Conservation (phyloP, 164 flowering plant genomes). For the Magnolia kwangsiensis region DNA sequence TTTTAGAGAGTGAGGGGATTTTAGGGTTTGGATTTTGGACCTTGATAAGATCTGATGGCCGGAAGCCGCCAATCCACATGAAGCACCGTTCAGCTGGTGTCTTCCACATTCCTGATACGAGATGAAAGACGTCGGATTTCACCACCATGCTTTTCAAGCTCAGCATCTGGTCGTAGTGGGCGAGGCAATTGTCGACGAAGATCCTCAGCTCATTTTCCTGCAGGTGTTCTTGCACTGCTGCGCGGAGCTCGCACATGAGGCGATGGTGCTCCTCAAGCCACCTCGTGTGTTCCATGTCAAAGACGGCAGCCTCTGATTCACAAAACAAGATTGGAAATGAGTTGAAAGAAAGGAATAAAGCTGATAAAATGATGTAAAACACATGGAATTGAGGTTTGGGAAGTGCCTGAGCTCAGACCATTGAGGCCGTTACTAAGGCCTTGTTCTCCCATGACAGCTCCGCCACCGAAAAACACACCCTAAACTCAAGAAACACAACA, state of each 20-base stretch:
- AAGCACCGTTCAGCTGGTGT: conserved; percentile 97
- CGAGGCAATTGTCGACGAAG: conserved; percentile 72
- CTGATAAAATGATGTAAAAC: neutral
- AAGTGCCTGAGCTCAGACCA: conserved; percentile 61
- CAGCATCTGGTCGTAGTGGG: conserved; percentile 69
- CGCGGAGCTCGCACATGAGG: conserved; percentile 80
- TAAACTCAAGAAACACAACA: conserved; percentile 10
- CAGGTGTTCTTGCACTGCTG: conserved; percentile 82
- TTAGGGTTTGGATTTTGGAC: conserved; percentile 25
- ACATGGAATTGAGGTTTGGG: neutral
- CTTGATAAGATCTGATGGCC: conserved; percentile 95
- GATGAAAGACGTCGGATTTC: conserved; percentile 82
- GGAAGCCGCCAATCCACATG: conserved; percentile 97
- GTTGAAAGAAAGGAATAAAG: too few species aligned
- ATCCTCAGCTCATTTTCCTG: conserved; percentile 79
- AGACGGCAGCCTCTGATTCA: conserved; percentile 61
- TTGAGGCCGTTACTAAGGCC: conserved; percentile 42
- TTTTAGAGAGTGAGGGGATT: neutral
- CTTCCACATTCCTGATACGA: conserved; percentile 95
- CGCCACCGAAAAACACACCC: conserved; percentile 82
- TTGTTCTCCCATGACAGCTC: conserved; percentile 62
- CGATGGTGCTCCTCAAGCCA: conserved; percentile 97
- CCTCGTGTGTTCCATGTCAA: conserved; percentile 87
- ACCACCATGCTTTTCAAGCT: conserved; percentile 68
- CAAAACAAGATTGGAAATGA: too few species aligned